phyloP scores from a whole-genome alignment of 805 yeast genomes.

The Debaryomyces hansenii region DNA sequence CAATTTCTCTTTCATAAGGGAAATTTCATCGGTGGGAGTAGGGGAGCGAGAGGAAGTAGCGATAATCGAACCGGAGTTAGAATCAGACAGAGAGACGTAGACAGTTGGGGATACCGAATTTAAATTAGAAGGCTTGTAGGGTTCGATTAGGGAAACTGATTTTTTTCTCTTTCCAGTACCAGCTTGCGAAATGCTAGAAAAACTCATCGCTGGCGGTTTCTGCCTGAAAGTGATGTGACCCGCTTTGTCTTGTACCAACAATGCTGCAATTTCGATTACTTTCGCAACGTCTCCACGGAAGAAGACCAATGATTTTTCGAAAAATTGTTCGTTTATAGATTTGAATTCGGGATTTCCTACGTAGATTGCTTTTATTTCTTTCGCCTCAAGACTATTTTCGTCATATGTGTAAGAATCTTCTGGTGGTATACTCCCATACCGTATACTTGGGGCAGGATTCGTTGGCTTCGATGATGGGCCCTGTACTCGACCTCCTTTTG shows the following conservation, averaged over 20 bases:
- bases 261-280: conserved; percentile 35
- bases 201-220: too few species aligned
- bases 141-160: too few species aligned
- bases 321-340: conserved; percentile 38
- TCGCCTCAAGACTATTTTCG: conserved; percentile 20
- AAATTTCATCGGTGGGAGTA: background rate
- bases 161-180: too few species aligned
- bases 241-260: conserved; percentile 29
- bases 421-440: background rate
- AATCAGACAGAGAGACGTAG: too few species aligned
- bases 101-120: too few species aligned
- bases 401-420: background rate
- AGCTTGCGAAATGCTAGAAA: too few species aligned
- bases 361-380: conserved; percentile 32
- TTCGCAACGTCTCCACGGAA: conserved; percentile 44
- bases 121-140: too few species aligned
- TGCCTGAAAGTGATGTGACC: conserved; percentile 19
- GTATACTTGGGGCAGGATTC: background rate
- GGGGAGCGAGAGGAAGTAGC: background rate
- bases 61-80: too few species aligned
- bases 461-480: conserved; percentile 6
- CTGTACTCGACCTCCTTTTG: conserved; percentile 36
- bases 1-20: background rate
- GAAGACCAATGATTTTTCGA: conserved; percentile 37
- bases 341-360: conserved; percentile 33